A percentile compares a stretch with the other conserved stretches of the same genome.
Conservation (phyloP, 352 stramenopile genomes). For the Aphanomyces cochlioides region DNA sequence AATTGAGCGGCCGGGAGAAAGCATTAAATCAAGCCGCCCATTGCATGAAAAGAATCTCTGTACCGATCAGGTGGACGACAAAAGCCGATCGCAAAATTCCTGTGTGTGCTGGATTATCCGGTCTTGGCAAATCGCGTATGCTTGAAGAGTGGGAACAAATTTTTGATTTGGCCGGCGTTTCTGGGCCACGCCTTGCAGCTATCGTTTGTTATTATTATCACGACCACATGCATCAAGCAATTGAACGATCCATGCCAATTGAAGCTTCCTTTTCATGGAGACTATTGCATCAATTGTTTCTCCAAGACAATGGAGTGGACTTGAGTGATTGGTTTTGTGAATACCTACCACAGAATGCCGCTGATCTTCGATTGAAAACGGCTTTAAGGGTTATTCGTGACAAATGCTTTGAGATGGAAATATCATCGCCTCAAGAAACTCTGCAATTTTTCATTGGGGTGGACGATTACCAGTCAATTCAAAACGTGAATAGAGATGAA, state of each 20-base stretch:
- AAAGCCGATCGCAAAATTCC: background rate
- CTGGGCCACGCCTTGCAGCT: background rate
- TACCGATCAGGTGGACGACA: background rate
- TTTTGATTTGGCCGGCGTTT: background rate
- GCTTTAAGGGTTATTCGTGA: background rate
- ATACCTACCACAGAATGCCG: background rate
- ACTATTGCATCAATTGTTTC: background rate
- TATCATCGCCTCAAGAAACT: background rate
- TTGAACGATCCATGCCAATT: background rate
- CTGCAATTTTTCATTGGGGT: background rate
- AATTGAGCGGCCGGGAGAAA: background rate
- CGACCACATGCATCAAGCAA: background rate
- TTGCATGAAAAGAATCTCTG: background rate
- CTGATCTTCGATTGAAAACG: background rate
- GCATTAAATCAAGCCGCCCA: background rate
- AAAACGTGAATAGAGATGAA: background rate
- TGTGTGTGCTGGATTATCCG: background rate
- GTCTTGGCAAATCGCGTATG: background rate
- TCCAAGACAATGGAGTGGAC: background rate
- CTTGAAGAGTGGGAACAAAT: background rate
- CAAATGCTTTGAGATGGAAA: background rate
- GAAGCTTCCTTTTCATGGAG: conserved; percentile 4
- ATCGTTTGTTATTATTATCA: background rate
- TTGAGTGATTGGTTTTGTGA: background rate
- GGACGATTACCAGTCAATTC: background rate